Percentiles rank a stretch among this genome's conserved stretches.
Conservation (phyloP, 768 basidiomycete genomes). For the Serendipita sp. region DNA sequence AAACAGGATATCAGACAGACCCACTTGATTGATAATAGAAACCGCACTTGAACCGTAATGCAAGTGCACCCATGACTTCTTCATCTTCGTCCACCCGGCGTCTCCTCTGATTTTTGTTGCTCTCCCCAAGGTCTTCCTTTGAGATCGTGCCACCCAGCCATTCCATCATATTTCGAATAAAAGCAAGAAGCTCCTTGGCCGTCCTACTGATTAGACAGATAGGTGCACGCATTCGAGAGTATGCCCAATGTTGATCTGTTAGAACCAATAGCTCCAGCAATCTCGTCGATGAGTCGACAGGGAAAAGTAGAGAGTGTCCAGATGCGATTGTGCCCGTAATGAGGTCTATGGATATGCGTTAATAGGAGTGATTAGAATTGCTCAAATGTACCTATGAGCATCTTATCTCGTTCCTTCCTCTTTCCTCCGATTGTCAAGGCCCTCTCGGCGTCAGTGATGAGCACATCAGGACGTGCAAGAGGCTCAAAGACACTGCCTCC, state of each 20-base stretch:
- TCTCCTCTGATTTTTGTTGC: constrained; percentile 33
- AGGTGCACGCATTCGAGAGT: constrained; percentile 51
- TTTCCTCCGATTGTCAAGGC: constrained; percentile 71
- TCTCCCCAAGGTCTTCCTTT: constrained; percentile 76
- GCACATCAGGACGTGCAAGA: constrained; percentile 73
- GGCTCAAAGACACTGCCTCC: constrained; percentile 66
- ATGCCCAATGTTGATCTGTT: constrained; percentile 95
- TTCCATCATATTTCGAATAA: constrained; percentile 94
- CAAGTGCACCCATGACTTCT: constrained; percentile 70
- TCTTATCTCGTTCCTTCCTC: constrained; percentile 77
- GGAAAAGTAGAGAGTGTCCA: constrained; percentile 69
- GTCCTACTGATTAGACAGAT: constrained; percentile 89
- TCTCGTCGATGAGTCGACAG: constrained; percentile 88
- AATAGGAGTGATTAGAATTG: not conserved
- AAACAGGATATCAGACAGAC: not conserved
- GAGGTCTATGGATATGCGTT: constrained; percentile 39
- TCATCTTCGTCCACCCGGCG: constrained; percentile 42
- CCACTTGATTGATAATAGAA: not conserved
- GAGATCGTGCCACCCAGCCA: constrained; percentile 95
- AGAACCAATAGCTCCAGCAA: constrained; percentile 89
- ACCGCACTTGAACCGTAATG: constrained; percentile 75
- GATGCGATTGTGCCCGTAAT: constrained; percentile 75
- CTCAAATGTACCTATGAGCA: constrained; percentile 47
- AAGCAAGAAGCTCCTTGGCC: constrained; percentile 82
- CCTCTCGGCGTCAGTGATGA: constrained; percentile 86